Conservation (phyloP, 495 filamentous ascomycete genomes). For the Hyaloscypha hepaticicola region DNA sequence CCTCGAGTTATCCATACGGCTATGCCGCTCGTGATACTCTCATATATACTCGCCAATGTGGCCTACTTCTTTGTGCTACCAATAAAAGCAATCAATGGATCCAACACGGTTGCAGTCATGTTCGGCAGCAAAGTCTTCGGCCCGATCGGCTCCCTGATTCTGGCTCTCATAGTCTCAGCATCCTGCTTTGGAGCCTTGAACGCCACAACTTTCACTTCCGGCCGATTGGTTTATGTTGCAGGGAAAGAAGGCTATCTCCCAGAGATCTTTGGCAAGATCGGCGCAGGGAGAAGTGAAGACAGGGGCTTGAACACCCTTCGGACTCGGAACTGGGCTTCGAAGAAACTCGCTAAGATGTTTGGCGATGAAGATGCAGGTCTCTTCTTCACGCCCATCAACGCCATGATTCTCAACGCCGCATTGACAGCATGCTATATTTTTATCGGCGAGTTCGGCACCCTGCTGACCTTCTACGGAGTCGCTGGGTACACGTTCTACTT, state of each 20-base stretch:
- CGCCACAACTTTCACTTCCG: constrained; percentile 89
- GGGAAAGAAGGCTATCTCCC: constrained; percentile 96
- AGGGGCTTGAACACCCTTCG: constrained; percentile 44
- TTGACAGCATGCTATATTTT: constrained; percentile 75
- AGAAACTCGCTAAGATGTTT: constrained; percentile 54
- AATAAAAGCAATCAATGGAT: constrained; percentile 69
- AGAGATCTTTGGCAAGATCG: constrained; percentile 76
- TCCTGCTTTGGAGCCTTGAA: constrained; percentile 93
- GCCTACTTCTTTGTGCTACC: constrained; percentile 96
- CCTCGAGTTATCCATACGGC: constrained; percentile 95
- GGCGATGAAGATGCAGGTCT: constrained; percentile 61
- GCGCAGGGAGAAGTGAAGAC: constrained; percentile 52
- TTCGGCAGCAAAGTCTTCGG: constrained; percentile 93
- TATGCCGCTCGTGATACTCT: constrained; percentile 89
- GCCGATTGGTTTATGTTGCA: constrained; percentile 88
- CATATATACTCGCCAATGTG: constrained; percentile 87
- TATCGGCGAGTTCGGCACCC: constrained; percentile 85
- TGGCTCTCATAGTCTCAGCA: constrained; percentile 85
- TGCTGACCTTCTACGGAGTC: constrained; percentile 95
- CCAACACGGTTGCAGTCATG: constrained; percentile 90
- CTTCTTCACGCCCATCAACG: constrained; percentile 87
- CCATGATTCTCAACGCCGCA: constrained; percentile 74
- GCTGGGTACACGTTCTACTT: constrained; percentile 98
- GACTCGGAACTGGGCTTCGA: constrained; percentile 57
- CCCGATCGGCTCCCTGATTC: constrained; percentile 71